Percentiles rank a stretch among this genome's conserved stretches.
Conservation (phyloP, 352 stramenopile species). For the Elongisporangium anandrum region DNA sequence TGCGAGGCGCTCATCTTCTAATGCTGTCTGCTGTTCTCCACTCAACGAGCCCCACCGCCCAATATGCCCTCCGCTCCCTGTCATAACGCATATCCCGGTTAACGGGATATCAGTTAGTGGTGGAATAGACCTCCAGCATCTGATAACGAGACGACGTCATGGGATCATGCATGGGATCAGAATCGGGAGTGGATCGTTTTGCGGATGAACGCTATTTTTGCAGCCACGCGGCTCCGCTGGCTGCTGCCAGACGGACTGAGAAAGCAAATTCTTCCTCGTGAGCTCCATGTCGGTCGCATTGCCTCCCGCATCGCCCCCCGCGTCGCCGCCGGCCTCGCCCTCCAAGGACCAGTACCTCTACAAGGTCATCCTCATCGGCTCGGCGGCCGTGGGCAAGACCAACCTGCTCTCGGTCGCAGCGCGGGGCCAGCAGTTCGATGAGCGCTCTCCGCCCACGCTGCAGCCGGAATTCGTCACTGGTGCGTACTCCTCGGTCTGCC, state of each 20-base stretch:
- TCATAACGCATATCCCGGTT: neutral
- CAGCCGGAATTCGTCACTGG: conserved; percentile 65
- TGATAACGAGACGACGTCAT: neutral
- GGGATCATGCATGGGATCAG: neutral
- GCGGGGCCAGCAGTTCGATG: conserved; percentile 53
- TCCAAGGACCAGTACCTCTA: conserved; percentile 43
- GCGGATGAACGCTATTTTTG: neutral
- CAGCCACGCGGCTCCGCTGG: neutral
- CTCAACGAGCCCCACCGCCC: neutral
- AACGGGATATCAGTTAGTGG: neutral
- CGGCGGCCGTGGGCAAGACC: conserved; percentile 56
- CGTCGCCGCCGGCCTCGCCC: conserved; percentile 33
- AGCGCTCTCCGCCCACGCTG: conserved; percentile 38
- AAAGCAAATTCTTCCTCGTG: neutral
- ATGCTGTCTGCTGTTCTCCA: conserved; percentile 20
- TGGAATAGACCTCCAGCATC: neutral
- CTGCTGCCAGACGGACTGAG: neutral
- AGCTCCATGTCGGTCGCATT: neutral
- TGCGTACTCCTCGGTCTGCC: conserved; percentile 5
- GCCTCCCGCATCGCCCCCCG: conserved; percentile 6
- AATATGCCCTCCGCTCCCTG: neutral
- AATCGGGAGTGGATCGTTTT: neutral
- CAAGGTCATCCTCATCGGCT: conserved; percentile 65
- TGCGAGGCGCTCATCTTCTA: conserved; percentile 35
- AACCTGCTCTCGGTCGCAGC: conserved; percentile 55